Evolutionary conservation across 176 grass and related monocot species (phyloP), one percentile per base, ranked within the genome.

Genomic region (Musa troglodytarum): DNA sequence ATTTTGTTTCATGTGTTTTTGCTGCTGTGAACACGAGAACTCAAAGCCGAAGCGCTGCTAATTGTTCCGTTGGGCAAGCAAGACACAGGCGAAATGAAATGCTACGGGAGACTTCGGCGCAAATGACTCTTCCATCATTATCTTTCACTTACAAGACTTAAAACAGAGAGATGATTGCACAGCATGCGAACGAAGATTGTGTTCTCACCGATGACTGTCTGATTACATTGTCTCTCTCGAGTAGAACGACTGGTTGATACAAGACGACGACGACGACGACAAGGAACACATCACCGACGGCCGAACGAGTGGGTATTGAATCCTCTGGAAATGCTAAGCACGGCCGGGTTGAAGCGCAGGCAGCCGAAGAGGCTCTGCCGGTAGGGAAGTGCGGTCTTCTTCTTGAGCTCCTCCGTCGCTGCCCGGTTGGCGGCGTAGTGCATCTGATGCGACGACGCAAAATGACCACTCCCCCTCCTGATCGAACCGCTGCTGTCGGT

Each of bases 301-400:
- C 17, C 2, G 64, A 78, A 78, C 22, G 63, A 55, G 22, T 54
- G n/a, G 54, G 56, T 16, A 12, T 52, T 19, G 56, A 80, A 80
- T 71, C 69, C 69, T 25, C 67, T 73, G 13, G 55, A 22, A 19
- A 73, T 52, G 56, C 78, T 80, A 9, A 64, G 14, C 43, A 80
- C 15, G 0, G 78, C 78, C 56, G 78, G 78, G 14, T 64, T 80
- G 69, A 80, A 72, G n/a, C 69, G 56, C 11, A 80, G 69, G 78
- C 69, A 80, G 22, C 78, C 17, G 57, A 80, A 65, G 12, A 80
- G 69, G 55, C 56, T 65, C 57, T 80, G 78, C 69, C 78, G 69
- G 50, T 80, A 80, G 8, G 78, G 78, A 19, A 80, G 50, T 56
- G 58, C 55, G 16, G 78, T 72, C 69, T 63, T 63, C 78, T 63